Evolutionary conservation across 225 moss, liverwort and hornwort genomes (phyloP).

Genomic region (Polytrichum commune): DNA sequence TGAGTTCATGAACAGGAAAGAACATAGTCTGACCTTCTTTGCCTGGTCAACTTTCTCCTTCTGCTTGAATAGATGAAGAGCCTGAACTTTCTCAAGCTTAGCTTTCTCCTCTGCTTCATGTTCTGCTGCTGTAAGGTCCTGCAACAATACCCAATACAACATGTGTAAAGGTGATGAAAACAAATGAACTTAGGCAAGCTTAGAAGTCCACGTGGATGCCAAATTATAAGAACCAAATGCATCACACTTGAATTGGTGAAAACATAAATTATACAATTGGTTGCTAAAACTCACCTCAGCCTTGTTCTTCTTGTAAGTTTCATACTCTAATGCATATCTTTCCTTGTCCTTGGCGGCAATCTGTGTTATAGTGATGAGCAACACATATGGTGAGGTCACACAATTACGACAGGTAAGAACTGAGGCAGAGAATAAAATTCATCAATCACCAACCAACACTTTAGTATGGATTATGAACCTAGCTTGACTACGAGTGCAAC

Average conservation of each 20-base stretch:
- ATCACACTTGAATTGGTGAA: not conserved
- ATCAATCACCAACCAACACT: too few species aligned
- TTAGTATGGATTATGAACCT: too few species aligned
- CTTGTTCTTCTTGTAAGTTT: conserved; percentile 73
- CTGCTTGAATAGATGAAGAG: conserved; percentile 68
- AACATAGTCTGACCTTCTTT: conserved; percentile 51
- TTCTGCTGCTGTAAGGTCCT: conserved; percentile 62
- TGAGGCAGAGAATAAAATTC: too few species aligned
- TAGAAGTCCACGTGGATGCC: too few species aligned
- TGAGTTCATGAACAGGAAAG: too few species aligned
- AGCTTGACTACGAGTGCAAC: too few species aligned
- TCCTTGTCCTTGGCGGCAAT: conserved; percentile 66
- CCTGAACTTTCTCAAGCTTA: conserved; percentile 58
- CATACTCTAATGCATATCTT: conserved; percentile 74
- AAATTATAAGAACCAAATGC: not conserved
- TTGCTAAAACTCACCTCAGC: conserved; percentile 40
- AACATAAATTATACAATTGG: not conserved
- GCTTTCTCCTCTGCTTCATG: conserved; percentile 57
- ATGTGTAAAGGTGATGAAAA: too few species aligned
- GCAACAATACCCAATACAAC: not conserved
- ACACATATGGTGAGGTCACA: too few species aligned
- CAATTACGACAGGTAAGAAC: too few species aligned
- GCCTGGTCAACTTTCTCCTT: conserved; percentile 72
- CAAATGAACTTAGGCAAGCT: too few species aligned
- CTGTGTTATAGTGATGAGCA: conserved; percentile 19